A percentile compares a stretch with the other conserved stretches of the same genome.
These are phyloP conservation scores for Didymella lethalis DNA, from an alignment of 2,329 filamentous ascomycete species.

Conservation along the genomic window DNA sequence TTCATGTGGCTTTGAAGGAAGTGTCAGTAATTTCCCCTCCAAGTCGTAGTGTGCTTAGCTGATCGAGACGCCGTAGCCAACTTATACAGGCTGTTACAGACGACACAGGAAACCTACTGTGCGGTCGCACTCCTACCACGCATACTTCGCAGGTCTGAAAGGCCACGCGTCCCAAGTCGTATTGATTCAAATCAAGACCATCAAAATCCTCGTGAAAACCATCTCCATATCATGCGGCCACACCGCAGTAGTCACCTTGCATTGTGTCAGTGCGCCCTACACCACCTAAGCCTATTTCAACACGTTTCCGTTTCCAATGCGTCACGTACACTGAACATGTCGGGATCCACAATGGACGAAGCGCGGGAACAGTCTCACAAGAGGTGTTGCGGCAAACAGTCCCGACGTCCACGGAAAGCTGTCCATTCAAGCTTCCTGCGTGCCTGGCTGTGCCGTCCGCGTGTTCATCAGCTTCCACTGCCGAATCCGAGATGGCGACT, in stretches of 20 bases:
- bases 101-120: not conserved
- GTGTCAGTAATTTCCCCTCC: not conserved
- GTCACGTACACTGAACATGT: slow-evolving; percentile 35
- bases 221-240: not conserved
- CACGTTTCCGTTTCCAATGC: not conserved
- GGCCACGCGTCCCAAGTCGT: not conserved
- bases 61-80: not conserved
- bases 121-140: not conserved
- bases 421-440: not conserved
- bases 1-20: not conserved
- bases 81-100: not conserved
- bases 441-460: not conserved
- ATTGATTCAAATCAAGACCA: not conserved
- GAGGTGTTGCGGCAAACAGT: not conserved
- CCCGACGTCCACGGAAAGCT: not conserved
- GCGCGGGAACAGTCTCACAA: not conserved
- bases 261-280: not conserved
- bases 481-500: not conserved
- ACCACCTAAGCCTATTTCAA: not conserved
- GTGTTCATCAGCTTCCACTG: not conserved
- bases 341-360: slow-evolving; percentile 19
- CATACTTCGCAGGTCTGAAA: not conserved
- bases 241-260: not conserved
- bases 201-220: not conserved
- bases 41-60: not conserved